Conservation (phyloP, 768 basidiomycete species). For the Clavaria fumosa region DNA sequence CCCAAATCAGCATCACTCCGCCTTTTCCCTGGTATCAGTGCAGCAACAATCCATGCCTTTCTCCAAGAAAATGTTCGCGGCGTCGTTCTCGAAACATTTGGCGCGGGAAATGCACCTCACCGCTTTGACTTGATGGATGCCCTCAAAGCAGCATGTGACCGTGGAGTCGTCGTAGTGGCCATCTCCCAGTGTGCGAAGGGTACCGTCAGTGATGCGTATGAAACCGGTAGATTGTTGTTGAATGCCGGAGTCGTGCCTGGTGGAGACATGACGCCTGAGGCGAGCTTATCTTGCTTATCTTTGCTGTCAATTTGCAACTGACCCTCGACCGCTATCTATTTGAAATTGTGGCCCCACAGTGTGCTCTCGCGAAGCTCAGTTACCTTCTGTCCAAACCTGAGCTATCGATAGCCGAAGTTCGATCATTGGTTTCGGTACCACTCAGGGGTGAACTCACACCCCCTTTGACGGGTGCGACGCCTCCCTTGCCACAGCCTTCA, state of each 20-base stretch:
- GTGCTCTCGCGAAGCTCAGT: conserved; percentile 77
- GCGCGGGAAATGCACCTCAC: conserved; percentile 86
- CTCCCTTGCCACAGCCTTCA: conserved; percentile 28
- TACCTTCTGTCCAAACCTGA: conserved; percentile 84
- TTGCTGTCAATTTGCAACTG: background rate
- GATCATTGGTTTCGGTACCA: conserved; percentile 58
- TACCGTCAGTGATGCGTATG: conserved; percentile 71
- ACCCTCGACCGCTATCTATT: conserved; percentile 1
- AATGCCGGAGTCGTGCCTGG: conserved; percentile 71
- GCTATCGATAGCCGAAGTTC: conserved; percentile 49
- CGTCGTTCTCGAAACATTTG: conserved; percentile 82
- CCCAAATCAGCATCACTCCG: conserved; percentile 73
- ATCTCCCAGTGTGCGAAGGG: conserved; percentile 87
- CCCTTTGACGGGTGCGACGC: conserved; percentile 25
- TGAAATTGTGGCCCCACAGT: conserved; percentile 28
- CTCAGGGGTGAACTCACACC: conserved; percentile 82
- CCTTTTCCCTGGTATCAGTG: conserved; percentile 77
- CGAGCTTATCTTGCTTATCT: conserved; percentile 16
- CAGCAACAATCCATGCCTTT: conserved; percentile 59
- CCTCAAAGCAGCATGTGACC: conserved; percentile 65
- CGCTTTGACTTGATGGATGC: conserved; percentile 59
- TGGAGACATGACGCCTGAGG: conserved; percentile 94
- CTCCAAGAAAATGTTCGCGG: conserved; percentile 60
- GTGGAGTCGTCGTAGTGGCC: conserved; percentile 78
- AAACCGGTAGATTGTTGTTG: conserved; percentile 56